phyloP scores from a whole-genome alignment of 2,329 filamentous ascomycete species.

The Paraphoma chrysanthemicola region DNA sequence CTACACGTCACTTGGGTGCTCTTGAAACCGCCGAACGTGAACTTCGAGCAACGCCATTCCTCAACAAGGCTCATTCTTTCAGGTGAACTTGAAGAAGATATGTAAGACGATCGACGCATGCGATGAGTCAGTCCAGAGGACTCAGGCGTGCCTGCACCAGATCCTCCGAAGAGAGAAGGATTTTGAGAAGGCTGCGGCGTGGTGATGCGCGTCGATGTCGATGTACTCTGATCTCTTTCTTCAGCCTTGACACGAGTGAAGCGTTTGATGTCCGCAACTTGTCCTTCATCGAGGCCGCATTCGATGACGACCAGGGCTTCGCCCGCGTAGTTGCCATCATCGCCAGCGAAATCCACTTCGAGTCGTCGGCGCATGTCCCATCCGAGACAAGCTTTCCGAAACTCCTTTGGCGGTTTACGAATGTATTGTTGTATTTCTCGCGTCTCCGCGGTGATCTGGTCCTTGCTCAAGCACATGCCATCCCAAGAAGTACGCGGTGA shows the following conservation, averaged over 20 bases:
- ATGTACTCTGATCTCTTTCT: constrained; percentile 32
- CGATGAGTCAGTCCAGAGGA: constrained; percentile 21
- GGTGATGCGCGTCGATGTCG: constrained; percentile 20
- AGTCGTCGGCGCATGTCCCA: constrained; percentile 92
- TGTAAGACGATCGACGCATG: constrained; percentile 37
- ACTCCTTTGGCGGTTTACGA: constrained; percentile 75
- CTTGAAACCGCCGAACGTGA: constrained; percentile 67
- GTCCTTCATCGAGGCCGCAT: constrained; percentile 71
- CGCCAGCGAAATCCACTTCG: constrained; percentile 87
- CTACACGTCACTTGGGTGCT: constrained; percentile 71
- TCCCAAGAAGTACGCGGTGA: constrained; percentile 80
- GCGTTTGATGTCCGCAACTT: constrained; percentile 60
- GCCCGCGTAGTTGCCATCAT: constrained; percentile 77
- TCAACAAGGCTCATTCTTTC: constrained; percentile 53
- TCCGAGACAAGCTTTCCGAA: constrained; percentile 76
- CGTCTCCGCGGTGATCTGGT: constrained; percentile 78
- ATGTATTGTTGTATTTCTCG: constrained; percentile 82
- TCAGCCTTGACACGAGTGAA: constrained; percentile 62
- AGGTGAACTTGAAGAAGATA: constrained; percentile 47
- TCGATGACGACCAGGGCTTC: constrained; percentile 78
- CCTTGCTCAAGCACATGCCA: constrained; percentile 72
- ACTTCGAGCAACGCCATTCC: constrained; percentile 71
- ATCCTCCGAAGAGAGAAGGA: constrained; percentile 61
- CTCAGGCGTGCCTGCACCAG: constrained; percentile 37
- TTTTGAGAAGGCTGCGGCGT: constrained; percentile 22